Conservation (phyloP, 1,139 yeast genomes). For the Casaregolazyma suthepensis region DNA sequence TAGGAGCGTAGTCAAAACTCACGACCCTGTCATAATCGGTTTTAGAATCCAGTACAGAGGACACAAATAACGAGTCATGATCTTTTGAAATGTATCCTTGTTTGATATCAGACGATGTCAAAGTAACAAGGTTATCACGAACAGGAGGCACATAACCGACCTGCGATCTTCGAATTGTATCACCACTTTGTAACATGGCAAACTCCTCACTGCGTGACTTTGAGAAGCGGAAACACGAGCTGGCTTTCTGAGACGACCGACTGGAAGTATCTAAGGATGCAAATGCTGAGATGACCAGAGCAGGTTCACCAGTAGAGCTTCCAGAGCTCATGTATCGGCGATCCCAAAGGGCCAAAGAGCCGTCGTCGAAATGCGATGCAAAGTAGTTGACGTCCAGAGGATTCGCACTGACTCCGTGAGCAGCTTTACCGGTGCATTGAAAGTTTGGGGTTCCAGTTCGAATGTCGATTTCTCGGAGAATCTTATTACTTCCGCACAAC, state of each 20-base stretch:
- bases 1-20: slow-evolving; percentile 77
- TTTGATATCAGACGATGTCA: slow-evolving; percentile 4
- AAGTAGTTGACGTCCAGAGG: slow-evolving; percentile 61
- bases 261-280: slow-evolving; percentile 54
- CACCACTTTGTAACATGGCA: slow-evolving; percentile 74
- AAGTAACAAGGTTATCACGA: neutral
- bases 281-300: slow-evolving; percentile 59
- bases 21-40: slow-evolving; percentile 77
- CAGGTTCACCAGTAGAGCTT: slow-evolving; percentile 41
- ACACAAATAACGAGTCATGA: slow-evolving; percentile 53
- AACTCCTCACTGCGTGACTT: slow-evolving; percentile 65
- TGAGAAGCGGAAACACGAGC: slow-evolving; percentile 68
- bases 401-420: slow-evolving; percentile 62
- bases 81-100: slow-evolving; percentile 15
- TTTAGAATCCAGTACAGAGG: slow-evolving; percentile 67
- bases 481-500: slow-evolving; percentile 72
- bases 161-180: slow-evolving; percentile 74
- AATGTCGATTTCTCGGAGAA: slow-evolving; percentile 70
- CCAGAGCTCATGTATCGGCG: slow-evolving; percentile 51
- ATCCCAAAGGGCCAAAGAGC: slow-evolving; percentile 84
- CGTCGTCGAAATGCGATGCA: slow-evolving; percentile 76
- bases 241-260: slow-evolving; percentile 30
- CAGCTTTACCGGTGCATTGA: slow-evolving; percentile 71
- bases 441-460: slow-evolving; percentile 63
- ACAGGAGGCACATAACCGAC: slow-evolving; percentile 51